phyloP scores from a whole-genome alignment of 2,329 filamentous ascomycete genomes.

The Botryotinia globosa region DNA sequence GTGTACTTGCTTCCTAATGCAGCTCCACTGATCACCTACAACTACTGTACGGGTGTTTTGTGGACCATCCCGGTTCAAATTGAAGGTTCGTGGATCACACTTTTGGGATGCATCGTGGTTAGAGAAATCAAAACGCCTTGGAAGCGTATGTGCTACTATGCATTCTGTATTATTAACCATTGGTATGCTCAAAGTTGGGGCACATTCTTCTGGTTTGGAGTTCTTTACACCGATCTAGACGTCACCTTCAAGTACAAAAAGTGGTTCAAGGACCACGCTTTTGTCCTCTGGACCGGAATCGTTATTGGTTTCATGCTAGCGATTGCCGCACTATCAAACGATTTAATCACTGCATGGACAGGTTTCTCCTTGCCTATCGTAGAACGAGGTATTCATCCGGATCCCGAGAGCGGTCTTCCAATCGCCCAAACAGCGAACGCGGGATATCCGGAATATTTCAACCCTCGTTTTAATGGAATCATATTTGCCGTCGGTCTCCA shows the following conservation, averaged over 20 bases:
- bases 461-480: conserved; percentile 44
- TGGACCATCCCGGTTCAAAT: conserved; percentile 51
- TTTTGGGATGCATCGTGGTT: conserved; percentile 45
- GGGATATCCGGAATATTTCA: conserved; percentile 45
- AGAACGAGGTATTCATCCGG: conserved; percentile 46
- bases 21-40: conserved; percentile 46
- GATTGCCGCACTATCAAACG: conserved; percentile 21
- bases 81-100: conserved; percentile 45
- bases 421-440: conserved; percentile 39
- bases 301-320: conserved; percentile 36
- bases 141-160: conserved; percentile 47
- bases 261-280: conserved; percentile 40
- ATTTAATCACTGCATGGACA: conserved; percentile 23
- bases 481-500: conserved; percentile 41
- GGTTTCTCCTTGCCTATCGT: conserved; percentile 31
- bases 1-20: conserved; percentile 48
- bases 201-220: conserved; percentile 45
- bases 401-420: conserved; percentile 40
- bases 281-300: conserved; percentile 41
- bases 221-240: conserved; percentile 46
- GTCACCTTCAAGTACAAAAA: conserved; percentile 46
- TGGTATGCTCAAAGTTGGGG: conserved; percentile 49
- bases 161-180: conserved; percentile 43
- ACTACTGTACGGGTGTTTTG: conserved; percentile 49
- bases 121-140: conserved; percentile 46